These are phyloP conservation scores for Taxawa tesnikishii DNA, from an alignment of 2,329 filamentous ascomycete species.

Conservation along the genomic window DNA sequence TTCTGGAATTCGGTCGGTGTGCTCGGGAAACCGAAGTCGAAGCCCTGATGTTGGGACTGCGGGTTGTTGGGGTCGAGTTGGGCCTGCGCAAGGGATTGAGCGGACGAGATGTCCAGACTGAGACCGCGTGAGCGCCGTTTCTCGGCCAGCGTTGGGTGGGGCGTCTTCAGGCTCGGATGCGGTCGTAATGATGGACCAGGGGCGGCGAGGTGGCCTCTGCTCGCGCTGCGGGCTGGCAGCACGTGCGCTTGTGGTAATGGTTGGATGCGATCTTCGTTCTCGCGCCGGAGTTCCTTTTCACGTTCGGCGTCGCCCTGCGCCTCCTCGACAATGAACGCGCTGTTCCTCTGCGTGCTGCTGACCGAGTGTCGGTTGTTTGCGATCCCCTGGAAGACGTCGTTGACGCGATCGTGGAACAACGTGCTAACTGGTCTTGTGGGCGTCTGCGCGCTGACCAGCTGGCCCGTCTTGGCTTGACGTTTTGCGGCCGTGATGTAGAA, in stretches of 20 bases:
- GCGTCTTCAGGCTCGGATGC: conserved; percentile 36
- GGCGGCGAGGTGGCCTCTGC: conserved; percentile 11
- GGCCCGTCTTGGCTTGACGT: conserved; percentile 36
- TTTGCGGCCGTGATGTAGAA: conserved; percentile 84
- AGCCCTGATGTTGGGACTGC: conserved; percentile 13
- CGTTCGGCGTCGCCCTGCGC: conserved; percentile 67
- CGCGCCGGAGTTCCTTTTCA: conserved; percentile 65
- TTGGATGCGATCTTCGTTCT: conserved; percentile 75
- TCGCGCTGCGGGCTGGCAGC: conserved; percentile 14
- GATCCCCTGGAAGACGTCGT: conserved; percentile 76
- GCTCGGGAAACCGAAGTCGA: conserved; percentile 58
- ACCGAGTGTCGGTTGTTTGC: conserved; percentile 53
- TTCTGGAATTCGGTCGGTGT: conserved; percentile 83
- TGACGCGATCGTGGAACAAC: conserved; percentile 72
- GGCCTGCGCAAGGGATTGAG: conserved; percentile 5
- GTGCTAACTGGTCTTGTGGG: conserved; percentile 53
- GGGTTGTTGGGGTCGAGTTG: conserved; percentile 7
- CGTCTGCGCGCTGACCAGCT: conserved; percentile 37
- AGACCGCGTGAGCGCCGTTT: conserved; percentile 30
- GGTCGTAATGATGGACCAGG: conserved; percentile 16
- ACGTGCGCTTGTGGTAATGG: conserved; percentile 54
- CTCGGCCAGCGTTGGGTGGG: conserved; percentile 22
- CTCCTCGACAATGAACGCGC: conserved; percentile 69
- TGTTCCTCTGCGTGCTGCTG: conserved; percentile 50
- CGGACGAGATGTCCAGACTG: conserved; percentile 28